Percentiles rank a stretch among this genome's conserved stretches.
phyloP scores from a whole-genome alignment of 345 rosid species.

The Balakata baccata region DNA sequence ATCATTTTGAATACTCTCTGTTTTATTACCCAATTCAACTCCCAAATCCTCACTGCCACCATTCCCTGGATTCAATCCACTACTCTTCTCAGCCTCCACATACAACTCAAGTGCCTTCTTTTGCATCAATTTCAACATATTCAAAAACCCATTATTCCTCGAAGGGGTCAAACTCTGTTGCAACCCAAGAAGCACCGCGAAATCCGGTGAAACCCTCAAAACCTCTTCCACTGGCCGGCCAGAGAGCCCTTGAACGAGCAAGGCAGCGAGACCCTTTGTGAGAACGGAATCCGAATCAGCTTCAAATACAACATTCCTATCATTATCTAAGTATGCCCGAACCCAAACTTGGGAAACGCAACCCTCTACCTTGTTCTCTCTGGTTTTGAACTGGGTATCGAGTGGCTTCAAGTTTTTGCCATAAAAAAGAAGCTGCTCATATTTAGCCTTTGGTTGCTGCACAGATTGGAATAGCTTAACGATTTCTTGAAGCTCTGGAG shows the following conservation, averaged over 20 bases:
- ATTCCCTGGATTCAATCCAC: slow-evolving; percentile 13
- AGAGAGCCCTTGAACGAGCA: slow-evolving; percentile 81
- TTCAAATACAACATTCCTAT: slow-evolving; percentile 64
- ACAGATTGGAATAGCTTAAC: slow-evolving; percentile 80
- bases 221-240: slow-evolving; percentile 70
- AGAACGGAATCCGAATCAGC: slow-evolving; percentile 90
- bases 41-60: background rate
- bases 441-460: slow-evolving; percentile 64
- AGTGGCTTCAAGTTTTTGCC: slow-evolving; percentile 74
- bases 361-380: slow-evolving; percentile 83
- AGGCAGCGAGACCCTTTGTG: slow-evolving; percentile 85
- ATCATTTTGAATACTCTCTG: background rate
- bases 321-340: slow-evolving; percentile 66
- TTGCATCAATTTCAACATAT: slow-evolving; percentile 91
- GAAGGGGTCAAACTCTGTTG: slow-evolving; percentile 84
- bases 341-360: slow-evolving; percentile 98
- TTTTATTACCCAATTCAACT: background rate
- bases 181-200: slow-evolving; percentile 68
- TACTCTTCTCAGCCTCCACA: slow-evolving; percentile 37
- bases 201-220: slow-evolving; percentile 73
- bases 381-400: slow-evolving; percentile 61
- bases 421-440: slow-evolving; percentile 80
- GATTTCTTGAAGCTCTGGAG: slow-evolving; percentile 83
- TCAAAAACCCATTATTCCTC: slow-evolving; percentile 86
- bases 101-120: slow-evolving; percentile 63